Percentiles rank a stretch among this genome's conserved stretches.
Evolutionary conservation across 1,284 basidiomycete species (phyloP).

Genomic region (Entoloma clypeatum): DNA sequence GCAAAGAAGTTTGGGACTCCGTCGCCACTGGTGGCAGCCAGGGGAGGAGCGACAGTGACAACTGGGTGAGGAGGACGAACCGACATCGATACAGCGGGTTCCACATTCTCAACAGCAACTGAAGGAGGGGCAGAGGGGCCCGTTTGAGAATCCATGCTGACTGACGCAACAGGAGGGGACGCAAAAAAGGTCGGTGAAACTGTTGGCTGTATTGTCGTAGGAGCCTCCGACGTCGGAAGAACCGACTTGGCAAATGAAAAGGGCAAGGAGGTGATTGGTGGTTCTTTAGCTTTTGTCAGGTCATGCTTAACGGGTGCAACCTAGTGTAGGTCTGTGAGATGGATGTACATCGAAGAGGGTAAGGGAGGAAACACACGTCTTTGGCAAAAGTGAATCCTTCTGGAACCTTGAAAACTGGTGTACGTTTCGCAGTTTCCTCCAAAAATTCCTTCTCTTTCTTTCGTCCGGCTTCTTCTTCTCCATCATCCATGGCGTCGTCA

Average conservation of each 20-base stretch:
- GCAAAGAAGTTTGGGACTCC: constrained; percentile 25
- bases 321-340: constrained; percentile 22
- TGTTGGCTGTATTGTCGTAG: background rate
- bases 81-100: constrained; percentile 2
- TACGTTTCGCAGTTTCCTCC: constrained; percentile 50
- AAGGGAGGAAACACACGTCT: constrained; percentile 41
- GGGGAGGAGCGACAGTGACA: background rate
- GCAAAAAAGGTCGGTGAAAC: constrained; percentile 4
- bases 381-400: constrained; percentile 64
- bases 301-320: constrained; percentile 33
- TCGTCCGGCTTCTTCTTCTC: constrained; percentile 22
- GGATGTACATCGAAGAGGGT: constrained; percentile 3
- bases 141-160: constrained; percentile 5
- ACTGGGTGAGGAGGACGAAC: constrained; percentile 2
- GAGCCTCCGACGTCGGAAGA: constrained; percentile 9
- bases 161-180: constrained; percentile 4
- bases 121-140: constrained; percentile 3
- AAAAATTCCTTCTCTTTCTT: constrained; percentile 40
- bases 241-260: constrained; percentile 53
- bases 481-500: constrained; percentile 49
- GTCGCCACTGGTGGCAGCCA: constrained; percentile 5
- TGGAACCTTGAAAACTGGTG: constrained; percentile 57
- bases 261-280: constrained; percentile 58
- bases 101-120: background rate
- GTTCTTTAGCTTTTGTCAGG: constrained; percentile 51